Evolutionary conservation across 2,329 filamentous ascomycete genomes (phyloP).

Genomic region (Sordariomycetes sp.): DNA sequence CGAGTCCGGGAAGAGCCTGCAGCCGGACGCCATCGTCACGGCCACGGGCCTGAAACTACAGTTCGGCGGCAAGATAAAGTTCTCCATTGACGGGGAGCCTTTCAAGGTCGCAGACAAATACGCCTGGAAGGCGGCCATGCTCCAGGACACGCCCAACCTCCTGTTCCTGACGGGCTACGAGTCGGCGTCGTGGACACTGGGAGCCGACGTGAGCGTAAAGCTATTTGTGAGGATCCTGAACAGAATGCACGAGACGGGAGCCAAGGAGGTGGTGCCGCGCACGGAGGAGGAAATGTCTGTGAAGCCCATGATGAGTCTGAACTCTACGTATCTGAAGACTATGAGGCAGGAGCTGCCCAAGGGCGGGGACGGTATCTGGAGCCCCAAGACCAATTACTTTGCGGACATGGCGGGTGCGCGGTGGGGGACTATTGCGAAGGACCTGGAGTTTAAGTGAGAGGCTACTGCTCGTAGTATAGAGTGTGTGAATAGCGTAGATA

Average conservation of each 20-base stretch:
- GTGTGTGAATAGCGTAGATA: background rate
- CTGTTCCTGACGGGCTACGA: conserved; percentile 54
- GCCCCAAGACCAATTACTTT: background rate
- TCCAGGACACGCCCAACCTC: conserved; percentile 56
- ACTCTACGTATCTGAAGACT: background rate
- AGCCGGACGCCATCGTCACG: conserved; percentile 58
- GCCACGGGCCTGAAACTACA: conserved; percentile 56
- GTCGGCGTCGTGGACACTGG: conserved; percentile 57
- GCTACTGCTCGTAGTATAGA: background rate
- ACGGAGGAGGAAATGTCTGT: conserved; percentile 11
- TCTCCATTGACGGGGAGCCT: conserved; percentile 42
- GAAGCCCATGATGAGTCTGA: background rate
- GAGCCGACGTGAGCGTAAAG: conserved; percentile 42
- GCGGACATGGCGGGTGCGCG: background rate
- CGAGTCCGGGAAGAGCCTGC: conserved; percentile 22
- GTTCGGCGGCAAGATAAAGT: conserved; percentile 39
- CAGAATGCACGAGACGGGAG: conserved; percentile 31
- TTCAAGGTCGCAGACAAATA: conserved; percentile 39
- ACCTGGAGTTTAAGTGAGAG: background rate
- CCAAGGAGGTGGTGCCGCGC: conserved; percentile 30
- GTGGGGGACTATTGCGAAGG: background rate
- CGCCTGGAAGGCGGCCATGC: conserved; percentile 54
- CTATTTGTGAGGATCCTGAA: conserved; percentile 39
- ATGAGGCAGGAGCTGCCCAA: background rate
- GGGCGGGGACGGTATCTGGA: background rate